Evolutionary conservation across 768 basidiomycete genomes (phyloP), one percentile per base, ranked within the genome.

Genomic region (Boletus reticuloceps): DNA sequence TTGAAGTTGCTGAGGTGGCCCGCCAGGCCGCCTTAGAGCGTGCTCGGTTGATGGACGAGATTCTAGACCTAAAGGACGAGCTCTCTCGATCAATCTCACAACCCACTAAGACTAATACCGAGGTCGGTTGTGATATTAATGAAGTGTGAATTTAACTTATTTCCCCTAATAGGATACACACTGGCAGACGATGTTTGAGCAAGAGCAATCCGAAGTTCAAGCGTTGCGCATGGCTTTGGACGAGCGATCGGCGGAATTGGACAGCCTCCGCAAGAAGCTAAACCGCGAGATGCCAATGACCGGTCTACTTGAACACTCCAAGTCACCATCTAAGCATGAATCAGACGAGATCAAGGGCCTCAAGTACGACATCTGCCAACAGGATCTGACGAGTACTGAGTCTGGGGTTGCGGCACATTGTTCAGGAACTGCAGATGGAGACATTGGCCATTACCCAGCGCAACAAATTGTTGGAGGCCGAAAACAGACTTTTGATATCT

Each of bases 401-500:
- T 47, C 19, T 19, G 13, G 25, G 11, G 16, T 47, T 50, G 1
- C 56, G 90, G 71, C 87, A 92, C 64, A 91, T 97, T 63, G 84
- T 97, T 20, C 88, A 91, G 66, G 89, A 94, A 62, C 77, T 97
- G 39, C 89, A 91, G 65, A 88, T 89, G 62, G 94, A 97, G 71
- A 90, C 84, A 62, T 66, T 82, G 4, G 73, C 78, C 25, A 68
- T 80, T 2, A 71, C 79, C 8, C 87, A 91, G 56, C 81, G 81
- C 56, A 84, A 83, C 67, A 85, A 87, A 63, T 67, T 86, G n/a
- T 67, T 94, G 41, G 84, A 86, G 67, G 82, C 86, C 12, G 91
- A 93, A 72, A 93, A 94, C 64, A 80, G 79, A 59, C 71, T 86
- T 13, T 74, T 94, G 37, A 64, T 80, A 27, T 77, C 84, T 12